These are phyloP conservation scores for Podaxis carcinomalis DNA, from an alignment of 768 basidiomycete genomes.

Conservation along the genomic window DNA sequence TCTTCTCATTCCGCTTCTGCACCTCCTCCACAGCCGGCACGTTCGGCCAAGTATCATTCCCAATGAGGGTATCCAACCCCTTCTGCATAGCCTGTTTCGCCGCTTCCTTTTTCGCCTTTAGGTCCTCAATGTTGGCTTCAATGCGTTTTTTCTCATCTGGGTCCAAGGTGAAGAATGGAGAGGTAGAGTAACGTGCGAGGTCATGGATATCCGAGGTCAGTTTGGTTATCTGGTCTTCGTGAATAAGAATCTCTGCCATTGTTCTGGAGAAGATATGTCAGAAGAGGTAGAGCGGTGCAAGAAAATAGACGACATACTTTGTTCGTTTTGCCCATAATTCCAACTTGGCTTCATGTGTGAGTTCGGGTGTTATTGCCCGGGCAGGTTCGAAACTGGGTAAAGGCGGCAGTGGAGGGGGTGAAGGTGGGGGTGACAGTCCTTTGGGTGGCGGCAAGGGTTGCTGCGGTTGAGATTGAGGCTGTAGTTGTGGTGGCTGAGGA, in stretches of 20 bases:
- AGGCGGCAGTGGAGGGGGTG: constrained; percentile 4
- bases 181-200: background rate
- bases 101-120: background rate
- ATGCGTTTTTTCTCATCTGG: constrained; percentile 2
- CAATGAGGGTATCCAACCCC: background rate
- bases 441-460: background rate
- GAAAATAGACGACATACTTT: constrained; percentile 10
- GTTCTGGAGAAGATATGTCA: background rate
- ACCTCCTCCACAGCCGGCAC: constrained; percentile 12
- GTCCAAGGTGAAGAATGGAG: background rate
- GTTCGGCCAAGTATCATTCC: constrained; percentile 10
- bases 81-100: background rate
- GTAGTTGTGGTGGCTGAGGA: too few species aligned
- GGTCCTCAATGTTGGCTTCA: background rate
- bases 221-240: background rate
- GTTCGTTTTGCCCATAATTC: constrained; percentile 17
- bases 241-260: constrained; percentile 6
- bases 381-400: constrained; percentile 8
- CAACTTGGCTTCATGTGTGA: constrained; percentile 9
- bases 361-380: background rate
- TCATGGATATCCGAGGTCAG: constrained; percentile 7
- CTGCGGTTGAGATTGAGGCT: background rate
- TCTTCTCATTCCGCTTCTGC: constrained; percentile 10
- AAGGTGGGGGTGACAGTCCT: background rate
- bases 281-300: background rate